Base-by-base conservation (phyloP, 2,329 filamentous ascomycete species). In the Aspergillus aculeatus region DNA sequence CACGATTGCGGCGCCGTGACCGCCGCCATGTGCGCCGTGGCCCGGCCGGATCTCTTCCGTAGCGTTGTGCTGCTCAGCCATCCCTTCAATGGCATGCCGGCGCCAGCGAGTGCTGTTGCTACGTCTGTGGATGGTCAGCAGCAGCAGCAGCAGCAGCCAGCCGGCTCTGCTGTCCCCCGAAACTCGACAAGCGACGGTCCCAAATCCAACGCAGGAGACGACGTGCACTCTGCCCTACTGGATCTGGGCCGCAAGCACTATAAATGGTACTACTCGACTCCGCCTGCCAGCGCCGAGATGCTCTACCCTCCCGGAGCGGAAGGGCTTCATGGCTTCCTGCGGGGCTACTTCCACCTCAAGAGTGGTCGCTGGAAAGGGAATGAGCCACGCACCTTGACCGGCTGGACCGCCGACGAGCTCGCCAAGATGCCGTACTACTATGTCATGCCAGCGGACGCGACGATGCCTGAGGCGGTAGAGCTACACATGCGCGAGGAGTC, bases 301-400 rank as follows among this genome's bases (percentile, higher is more conserved):
- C 38, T 44, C 16, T n/a, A 71, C 64, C 2, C 50, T 63, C 7
- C 68, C 71, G 0, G 66, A 7, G 12, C 74, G 0, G 81, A 84
- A 3, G 83, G 84, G 2, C 76, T 90, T 12, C 77, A 82, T n/a
- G 71, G 72, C 1, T 90, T 89, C 62, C 76, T 90, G 1, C 81
- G 86, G 10, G 86, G 87, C 3, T 90, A 90, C 68, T 85, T 89
- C 63, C 83, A 89, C 67, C 78, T 90, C 51, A 90, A 90, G 70
- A 86, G 84, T 56, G 86, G 83, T 5, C 82, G 83, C 57, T 89
- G 84, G 84, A 67, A 72, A 4, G 76, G 78, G 4, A 86, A 86
- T 65, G 67, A 79, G 1, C 85, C 87, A 0, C 75, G 77, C 31
- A 80, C 84, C 0, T 75, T 90, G 5, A 63, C 75, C 12, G 77